Conservation (phyloP, 228 moss, liverwort and hornwort genomes). For the Sphagnum fallax region DNA sequence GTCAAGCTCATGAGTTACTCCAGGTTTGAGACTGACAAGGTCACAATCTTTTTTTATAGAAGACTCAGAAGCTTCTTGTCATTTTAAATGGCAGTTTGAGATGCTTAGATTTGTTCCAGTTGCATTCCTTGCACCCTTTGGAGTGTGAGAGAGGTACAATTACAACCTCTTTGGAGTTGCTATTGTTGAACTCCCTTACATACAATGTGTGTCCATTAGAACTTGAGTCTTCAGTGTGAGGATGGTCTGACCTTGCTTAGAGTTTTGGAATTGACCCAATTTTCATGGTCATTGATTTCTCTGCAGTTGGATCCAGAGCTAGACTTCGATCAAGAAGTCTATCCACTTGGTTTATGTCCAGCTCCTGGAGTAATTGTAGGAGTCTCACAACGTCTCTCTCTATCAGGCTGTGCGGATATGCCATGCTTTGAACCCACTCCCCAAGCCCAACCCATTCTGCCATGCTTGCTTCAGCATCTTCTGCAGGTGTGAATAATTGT, state of each 20-base stretch:
- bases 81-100: neutral
- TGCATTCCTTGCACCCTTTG: too few species aligned
- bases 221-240: too few species aligned
- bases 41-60: neutral
- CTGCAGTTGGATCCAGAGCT: conserved; percentile 90
- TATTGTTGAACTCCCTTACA: too few species aligned
- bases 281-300: conserved; percentile 2
- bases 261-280: neutral
- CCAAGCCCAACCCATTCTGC: conserved; percentile 91
- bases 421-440: conserved; percentile 96
- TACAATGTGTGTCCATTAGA: too few species aligned
- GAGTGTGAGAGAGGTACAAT: conserved; percentile 31
- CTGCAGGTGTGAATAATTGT: conserved; percentile 43
- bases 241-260: too few species aligned
- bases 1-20: conserved; percentile 56
- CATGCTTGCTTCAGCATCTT: conserved; percentile 79
- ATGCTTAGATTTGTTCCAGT: too few species aligned
- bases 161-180: neutral
- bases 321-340: conserved; percentile 92
- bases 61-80: neutral
- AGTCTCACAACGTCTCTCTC: conserved; percentile 79
- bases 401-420: conserved; percentile 67
- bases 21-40: conserved; percentile 16
- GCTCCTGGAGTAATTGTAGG: conserved; percentile 84
- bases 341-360: conserved; percentile 84